Evolutionary conservation across 148 eudicot species (phyloP).

Genomic region (Silene latifolia): DNA sequence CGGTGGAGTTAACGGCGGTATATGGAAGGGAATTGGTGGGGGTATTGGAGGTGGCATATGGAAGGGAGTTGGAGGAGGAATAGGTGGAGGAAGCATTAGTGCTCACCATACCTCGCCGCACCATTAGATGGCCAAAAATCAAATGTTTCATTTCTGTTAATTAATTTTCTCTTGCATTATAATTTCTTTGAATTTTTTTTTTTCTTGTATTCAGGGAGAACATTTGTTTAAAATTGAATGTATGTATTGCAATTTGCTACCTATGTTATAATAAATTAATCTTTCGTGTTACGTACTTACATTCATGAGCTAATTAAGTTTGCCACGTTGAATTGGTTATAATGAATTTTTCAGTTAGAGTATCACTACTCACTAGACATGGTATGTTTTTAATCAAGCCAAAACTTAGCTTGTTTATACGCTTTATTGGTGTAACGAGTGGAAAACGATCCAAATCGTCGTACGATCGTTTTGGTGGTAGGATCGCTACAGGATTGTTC

Average conservation of each 20-base stretch:
- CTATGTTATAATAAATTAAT: neutral
- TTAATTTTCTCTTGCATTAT: constrained; percentile 1
- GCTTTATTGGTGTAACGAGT: too few species aligned
- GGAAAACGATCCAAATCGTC: too few species aligned
- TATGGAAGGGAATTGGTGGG: constrained; percentile 21
- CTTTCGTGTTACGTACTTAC: neutral
- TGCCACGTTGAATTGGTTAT: too few species aligned
- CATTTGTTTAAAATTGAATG: constrained; percentile 6
- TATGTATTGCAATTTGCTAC: neutral
- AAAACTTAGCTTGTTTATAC: too few species aligned
- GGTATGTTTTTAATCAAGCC: too few species aligned
- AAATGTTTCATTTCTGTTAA: neutral
- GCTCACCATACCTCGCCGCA: constrained; percentile 1
- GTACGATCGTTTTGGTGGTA: too few species aligned
- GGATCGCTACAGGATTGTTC: too few species aligned
- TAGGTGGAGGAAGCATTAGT: neutral
- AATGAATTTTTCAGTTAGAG: too few species aligned
- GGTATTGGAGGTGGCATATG: constrained; percentile 17
- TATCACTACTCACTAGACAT: too few species aligned
- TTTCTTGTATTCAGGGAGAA: neutral
- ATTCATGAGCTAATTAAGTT: neutral
- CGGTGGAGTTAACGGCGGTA: constrained; percentile 16
- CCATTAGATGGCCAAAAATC: neutral
- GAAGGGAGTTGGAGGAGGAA: constrained; percentile 15
- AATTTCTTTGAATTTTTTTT: neutral